These are phyloP conservation scores for Lasiodiplodia gonubiensis DNA, from an alignment of 2,329 filamentous ascomycete species.

Conservation along the genomic window DNA sequence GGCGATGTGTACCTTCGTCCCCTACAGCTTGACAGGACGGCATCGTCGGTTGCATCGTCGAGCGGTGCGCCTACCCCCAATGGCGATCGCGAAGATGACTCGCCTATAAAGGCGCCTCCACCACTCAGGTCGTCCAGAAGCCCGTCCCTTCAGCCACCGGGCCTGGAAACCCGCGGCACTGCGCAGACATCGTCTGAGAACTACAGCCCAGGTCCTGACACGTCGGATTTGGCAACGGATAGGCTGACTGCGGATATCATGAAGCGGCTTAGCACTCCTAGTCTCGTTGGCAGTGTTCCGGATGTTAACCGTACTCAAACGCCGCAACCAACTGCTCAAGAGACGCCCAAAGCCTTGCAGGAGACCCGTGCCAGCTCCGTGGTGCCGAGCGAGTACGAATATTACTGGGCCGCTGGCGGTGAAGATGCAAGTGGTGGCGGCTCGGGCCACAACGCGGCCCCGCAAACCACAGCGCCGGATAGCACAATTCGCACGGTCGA, in stretches of 20 bases:
- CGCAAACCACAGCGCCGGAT: slow-evolving; percentile 15
- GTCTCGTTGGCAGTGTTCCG: slow-evolving; percentile 11
- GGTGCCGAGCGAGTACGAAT: slow-evolving; percentile 69
- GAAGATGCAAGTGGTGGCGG: slow-evolving; percentile 14
- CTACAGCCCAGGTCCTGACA: slow-evolving; percentile 57
- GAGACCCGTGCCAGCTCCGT: slow-evolving; percentile 65
- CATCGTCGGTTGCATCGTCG: slow-evolving; percentile 42
- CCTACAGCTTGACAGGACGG: slow-evolving; percentile 45
- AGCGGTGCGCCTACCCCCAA: slow-evolving; percentile 53
- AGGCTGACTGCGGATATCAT: slow-evolving; percentile 76
- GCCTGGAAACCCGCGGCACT: slow-evolving; percentile 22
- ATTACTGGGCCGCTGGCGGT: slow-evolving; percentile 65
- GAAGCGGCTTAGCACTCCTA: slow-evolving; percentile 61
- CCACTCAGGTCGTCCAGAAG: slow-evolving; percentile 41
- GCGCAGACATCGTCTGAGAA: not conserved
- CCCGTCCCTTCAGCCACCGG: slow-evolving; percentile 33
- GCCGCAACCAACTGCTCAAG: slow-evolving; percentile 14
- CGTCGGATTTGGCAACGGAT: slow-evolving; percentile 72
- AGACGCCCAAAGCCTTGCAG: slow-evolving; percentile 27
- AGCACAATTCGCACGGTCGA: slow-evolving; percentile 22
- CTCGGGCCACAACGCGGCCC: slow-evolving; percentile 11
- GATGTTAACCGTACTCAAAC: slow-evolving; percentile 7
- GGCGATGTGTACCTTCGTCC: slow-evolving; percentile 48
- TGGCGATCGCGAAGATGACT: slow-evolving; percentile 32
- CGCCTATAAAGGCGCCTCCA: slow-evolving; percentile 36